Base-by-base conservation (phyloP, 495 filamentous ascomycete genomes). In the Trichoderma gamsii region DNA sequence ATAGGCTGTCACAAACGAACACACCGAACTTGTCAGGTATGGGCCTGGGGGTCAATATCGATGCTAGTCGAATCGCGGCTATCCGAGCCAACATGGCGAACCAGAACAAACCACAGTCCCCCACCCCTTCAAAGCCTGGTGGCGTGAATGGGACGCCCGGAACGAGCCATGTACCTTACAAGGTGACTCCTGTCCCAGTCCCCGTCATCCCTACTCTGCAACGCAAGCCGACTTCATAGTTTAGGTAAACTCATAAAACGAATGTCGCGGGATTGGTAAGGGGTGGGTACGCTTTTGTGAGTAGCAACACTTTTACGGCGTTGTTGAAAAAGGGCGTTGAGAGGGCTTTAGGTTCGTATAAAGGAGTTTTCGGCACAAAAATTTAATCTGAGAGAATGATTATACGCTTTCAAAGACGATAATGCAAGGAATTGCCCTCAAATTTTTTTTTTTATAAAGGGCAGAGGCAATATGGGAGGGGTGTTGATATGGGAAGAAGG, bases 1-100 rank as follows among this genome's bases (percentile, higher is more conserved):
- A 69, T 32, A 71, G 66, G 49, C 64, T 68, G 0, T 52, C 66
- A 41, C 71, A 73, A 21, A 18, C 68, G 73, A 74, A 13, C 72
- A 76, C 59, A 71, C 75, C 15, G 72, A 76, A 76, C 1, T 69
- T 78, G 6, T 76, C 76, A 2, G 77, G 77, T 29, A 79, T 79
- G 41, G 77, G 77, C 0, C 70, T 79, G 16, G 76, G 75, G 23
- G 75, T 76, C 1, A 73, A 73, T 4, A 70, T 76, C 23, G 76
- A 79, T 41, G 73, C 75, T 29, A 72, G 74, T 65, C 77, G 78
- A 67, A 69, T 78, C 23, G 76, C 75, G 0, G 74, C 74, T n/a
- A 72, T 72, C 7, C 75, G 76, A 66, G 72, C 73, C 4, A 78
- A 74, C 74, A 73, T 76, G 67, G 76, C 74, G 66, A 73, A 73